Base-by-base conservation (phyloP, 1,139 yeast genomes). In the Geotrichum restrictum region DNA sequence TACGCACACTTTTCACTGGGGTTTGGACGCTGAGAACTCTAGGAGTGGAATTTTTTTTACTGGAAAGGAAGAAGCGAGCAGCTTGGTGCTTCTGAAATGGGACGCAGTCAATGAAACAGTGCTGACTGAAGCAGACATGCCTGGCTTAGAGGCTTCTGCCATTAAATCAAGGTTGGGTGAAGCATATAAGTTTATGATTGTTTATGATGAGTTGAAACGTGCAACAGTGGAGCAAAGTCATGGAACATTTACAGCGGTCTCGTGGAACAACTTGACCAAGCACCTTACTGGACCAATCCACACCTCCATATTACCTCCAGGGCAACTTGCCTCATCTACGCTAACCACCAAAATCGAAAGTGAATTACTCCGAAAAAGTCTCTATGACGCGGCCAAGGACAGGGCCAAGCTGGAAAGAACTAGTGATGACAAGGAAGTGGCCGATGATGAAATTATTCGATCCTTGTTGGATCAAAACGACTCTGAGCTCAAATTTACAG, bases 311-410 rank as follows among this genome's bases (percentile, higher is more conserved):
- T 53, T 70, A 1, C 73, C 72, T 1, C 43, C 45, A 2, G 43
- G 54, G 2, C 41, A 42, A 6, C 45, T 57, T 7, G 60, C 67
- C 16, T 73, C 72, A 43, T 68, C 76, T 6, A 67, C 74, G 6
- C 63, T 72, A 55, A 71, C 76, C 0, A 71, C 77, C 0, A 57
- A 59, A 10, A 75, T 74, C 44, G 80, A 76, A 53, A 67, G 69
- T 49, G 66, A 66, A 40, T 44, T 66, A 24, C 56, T 76, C 11
- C 50, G 62, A 18, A 60, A 63, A n/a, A 66, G 69, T 6, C 55
- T 75, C 21, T n/a, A 51, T 16, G 60, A 65, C 11, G 56, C 65
- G 6, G 65, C 64, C 39, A 31, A 51, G 36, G 36, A 42, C 18
- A 45, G 61, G 34, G 57, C 56, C 29, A 34, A 56, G 13, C 36